Evolutionary conservation across 2,329 filamentous ascomycete genomes (phyloP).

Genomic region (Clonostachys rhizophaga): DNA sequence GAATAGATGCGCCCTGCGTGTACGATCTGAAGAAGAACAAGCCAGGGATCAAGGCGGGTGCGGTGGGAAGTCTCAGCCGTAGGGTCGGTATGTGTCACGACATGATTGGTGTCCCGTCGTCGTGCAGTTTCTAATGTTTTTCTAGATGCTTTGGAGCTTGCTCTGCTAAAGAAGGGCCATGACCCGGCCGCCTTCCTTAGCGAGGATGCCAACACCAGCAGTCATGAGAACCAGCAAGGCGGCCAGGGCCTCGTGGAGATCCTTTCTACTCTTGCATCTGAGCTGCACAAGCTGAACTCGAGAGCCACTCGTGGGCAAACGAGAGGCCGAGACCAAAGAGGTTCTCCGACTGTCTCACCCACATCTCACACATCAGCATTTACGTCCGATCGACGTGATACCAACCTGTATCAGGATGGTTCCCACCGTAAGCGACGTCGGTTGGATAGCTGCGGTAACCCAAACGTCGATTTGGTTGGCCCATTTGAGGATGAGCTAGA

Average conservation of each 20-base stretch:
- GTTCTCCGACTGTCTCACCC: not conserved
- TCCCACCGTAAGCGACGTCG: constrained; percentile 8
- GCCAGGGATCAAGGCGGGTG: constrained; percentile 13
- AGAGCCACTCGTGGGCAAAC: too few species aligned
- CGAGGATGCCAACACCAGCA: too few species aligned
- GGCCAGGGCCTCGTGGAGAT: constrained; percentile 8
- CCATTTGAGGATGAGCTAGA: constrained; percentile 11
- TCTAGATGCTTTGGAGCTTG: not conserved
- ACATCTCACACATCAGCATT: not conserved
- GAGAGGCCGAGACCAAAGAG: too few species aligned
- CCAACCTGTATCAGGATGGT: not conserved
- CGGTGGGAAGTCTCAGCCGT: constrained; percentile 11
- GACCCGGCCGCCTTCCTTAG: not conserved
- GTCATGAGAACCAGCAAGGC: not conserved
- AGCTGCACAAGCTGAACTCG: constrained; percentile 10
- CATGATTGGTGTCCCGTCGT: not conserved
- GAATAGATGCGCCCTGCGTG: constrained; percentile 11
- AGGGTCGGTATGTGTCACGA: constrained; percentile 9
- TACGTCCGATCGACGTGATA: not conserved
- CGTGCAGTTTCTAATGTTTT: not conserved
- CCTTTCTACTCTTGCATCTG: constrained; percentile 9
- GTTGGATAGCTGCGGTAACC: constrained; percentile 14
- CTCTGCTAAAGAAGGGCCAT: not conserved
- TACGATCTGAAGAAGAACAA: constrained; percentile 15
- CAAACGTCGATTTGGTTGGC: constrained; percentile 8